Base-by-base conservation (phyloP, 768 basidiomycete species). In the Boletus rex-veris region DNA sequence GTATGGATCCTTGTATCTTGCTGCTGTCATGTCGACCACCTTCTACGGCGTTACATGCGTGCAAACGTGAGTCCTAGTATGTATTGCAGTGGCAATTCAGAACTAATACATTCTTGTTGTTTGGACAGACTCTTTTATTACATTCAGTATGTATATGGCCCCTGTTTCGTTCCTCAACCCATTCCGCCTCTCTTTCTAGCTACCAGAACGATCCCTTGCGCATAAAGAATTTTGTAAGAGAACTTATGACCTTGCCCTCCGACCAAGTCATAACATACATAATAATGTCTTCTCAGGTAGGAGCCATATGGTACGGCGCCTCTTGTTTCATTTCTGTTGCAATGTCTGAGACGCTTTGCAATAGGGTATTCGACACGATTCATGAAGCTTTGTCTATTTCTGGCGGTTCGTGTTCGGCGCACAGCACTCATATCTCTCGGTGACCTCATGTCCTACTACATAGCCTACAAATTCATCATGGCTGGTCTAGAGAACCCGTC, bases 151-250 rank as follows among this genome's bases (percentile, higher is more conserved):
- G 33, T 35, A 14, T 35, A 35, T 35, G 33, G 12, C 33, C 12
- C 33, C 4, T 1, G 33, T 14, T 35, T 14, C 33, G 33, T 35
- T 14, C 33, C 11, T 35, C 33, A 35, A 5, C 33, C 14, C 12
- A 14, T 35, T 4, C 3, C 4, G 10, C 4, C 33, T 6, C 14
- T 14, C 33, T 35, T 14, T 35, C 6, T 9, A 52, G 50, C 28
- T 52, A 45, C 26, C 50, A 19, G 9, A 21, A 35, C 1, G 60
- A 61, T 48, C 30, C 38, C 15, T 7, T 28, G 5, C 35, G 24
- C 12, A 42, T 42, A 15, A 61, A 61, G 19, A 1, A 2, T 10
- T 35, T 51, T 9, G 60, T 61, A 5, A 58, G 55, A 48, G 38
- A n/a, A 9, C 0, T n/a, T n/a, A 2, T 18, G 7, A 21, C 14